Evolutionary conservation across 345 rosid genomes (phyloP).

Genomic region (Erodium maritimum): DNA sequence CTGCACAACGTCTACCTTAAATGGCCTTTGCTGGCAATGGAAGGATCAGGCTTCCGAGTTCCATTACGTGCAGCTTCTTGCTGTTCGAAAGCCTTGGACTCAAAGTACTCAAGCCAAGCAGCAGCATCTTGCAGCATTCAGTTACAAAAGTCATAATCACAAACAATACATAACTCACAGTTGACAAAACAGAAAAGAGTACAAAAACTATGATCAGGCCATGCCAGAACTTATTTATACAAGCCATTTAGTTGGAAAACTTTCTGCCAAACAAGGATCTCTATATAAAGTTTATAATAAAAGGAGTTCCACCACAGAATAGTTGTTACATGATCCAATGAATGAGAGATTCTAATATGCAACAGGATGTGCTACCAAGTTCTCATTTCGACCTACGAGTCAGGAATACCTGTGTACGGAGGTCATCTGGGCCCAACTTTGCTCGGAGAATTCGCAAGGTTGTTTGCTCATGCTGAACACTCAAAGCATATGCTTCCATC

Average conservation of each 20-base stretch:
- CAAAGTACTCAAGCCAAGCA: constrained; percentile 99
- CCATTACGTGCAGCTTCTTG: constrained; percentile 99
- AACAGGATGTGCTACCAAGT: too few species aligned
- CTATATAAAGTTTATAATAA: too few species aligned
- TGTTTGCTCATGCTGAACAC: constrained; percentile 98
- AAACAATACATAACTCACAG: too few species aligned
- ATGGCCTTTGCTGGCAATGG: constrained; percentile 99
- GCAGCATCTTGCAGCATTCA: constrained; percentile 79
- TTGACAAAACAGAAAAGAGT: too few species aligned
- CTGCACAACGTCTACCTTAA: constrained; percentile 49
- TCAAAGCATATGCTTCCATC: constrained; percentile 96
- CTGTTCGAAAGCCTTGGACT: constrained; percentile 94
- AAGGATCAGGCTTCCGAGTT: constrained; percentile 91
- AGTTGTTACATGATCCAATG: too few species aligned
- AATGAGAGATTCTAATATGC: too few species aligned
- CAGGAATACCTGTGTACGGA: constrained; percentile 82
- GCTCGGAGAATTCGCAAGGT: constrained; percentile 88
- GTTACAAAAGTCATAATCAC: too few species aligned
- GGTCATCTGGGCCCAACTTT: constrained; percentile 93
- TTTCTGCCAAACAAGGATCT: too few species aligned
- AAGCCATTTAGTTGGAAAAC: too few species aligned
- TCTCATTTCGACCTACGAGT: neutral
- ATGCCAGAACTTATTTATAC: too few species aligned
- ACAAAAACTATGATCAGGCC: too few species aligned
- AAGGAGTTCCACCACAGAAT: too few species aligned